Evolutionary conservation across 108 stramenopile species (phyloP).

Genomic region (Cyclotella baltica): DNA sequence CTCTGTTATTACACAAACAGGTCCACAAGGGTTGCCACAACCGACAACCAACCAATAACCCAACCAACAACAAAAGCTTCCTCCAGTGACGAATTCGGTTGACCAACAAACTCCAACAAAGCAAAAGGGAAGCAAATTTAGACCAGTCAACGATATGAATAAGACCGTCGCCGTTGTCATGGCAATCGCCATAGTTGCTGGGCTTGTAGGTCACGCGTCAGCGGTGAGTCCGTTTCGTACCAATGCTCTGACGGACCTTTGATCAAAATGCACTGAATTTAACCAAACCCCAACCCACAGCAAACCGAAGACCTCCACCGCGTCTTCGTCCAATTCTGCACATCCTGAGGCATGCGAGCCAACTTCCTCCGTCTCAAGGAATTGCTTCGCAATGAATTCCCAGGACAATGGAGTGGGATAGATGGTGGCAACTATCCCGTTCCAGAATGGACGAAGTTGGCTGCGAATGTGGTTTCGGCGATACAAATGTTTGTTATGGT

Average conservation of each 20-base stretch:
- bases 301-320: constrained; percentile 30
- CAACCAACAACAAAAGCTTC: no score
- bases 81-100: no score
- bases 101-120: no score
- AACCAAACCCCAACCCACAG: neutral
- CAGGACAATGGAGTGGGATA: constrained; percentile 51
- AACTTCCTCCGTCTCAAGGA: constrained; percentile 53
- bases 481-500: constrained; percentile 50
- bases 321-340: constrained; percentile 53
- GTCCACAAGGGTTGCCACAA: no score
- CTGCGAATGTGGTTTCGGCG: constrained; percentile 25
- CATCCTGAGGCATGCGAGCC: constrained; percentile 58
- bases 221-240: neutral
- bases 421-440: constrained; percentile 47
- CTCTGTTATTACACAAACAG: no score
- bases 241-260: neutral
- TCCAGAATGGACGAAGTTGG: constrained; percentile 47
- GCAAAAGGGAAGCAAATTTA: no score
- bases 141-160: neutral
- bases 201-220: neutral
- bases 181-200: constrained; percentile 1
- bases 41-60: no score
- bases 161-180: neutral
- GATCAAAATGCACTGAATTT: neutral
- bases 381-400: constrained; percentile 46